Conservation (phyloP, 495 filamentous ascomycete genomes). For the Aspergillus heteromorphus region DNA sequence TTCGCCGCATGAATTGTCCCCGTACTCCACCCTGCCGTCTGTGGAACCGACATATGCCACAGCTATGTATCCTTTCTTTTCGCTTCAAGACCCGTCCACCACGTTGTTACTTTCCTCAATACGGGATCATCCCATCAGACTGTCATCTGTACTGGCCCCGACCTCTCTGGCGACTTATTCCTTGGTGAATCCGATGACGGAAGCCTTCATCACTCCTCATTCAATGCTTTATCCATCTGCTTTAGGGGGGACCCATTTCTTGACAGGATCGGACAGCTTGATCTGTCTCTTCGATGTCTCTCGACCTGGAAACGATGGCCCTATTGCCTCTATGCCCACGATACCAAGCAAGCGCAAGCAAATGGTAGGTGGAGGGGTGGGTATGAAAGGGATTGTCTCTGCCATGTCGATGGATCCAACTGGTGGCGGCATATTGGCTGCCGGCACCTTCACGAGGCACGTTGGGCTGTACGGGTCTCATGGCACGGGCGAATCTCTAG, state of each 20-base stretch:
- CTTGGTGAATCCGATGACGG: constrained; percentile 67
- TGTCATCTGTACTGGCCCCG: constrained; percentile 54
- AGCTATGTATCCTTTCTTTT: constrained; percentile 67
- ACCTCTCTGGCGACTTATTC: constrained; percentile 56
- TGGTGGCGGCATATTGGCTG: constrained; percentile 61
- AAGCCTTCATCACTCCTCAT: constrained; percentile 70
- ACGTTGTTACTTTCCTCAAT: constrained; percentile 63
- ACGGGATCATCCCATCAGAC: constrained; percentile 69
- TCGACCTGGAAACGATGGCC: constrained; percentile 54
- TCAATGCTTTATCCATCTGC: constrained; percentile 63
- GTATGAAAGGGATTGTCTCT: constrained; percentile 80
- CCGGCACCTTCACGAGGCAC: constrained; percentile 73
- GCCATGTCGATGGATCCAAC: constrained; percentile 50
- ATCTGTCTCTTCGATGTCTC: constrained; percentile 76
- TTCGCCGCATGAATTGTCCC: constrained; percentile 44
- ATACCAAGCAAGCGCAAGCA: constrained; percentile 70
- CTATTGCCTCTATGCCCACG: constrained; percentile 59
- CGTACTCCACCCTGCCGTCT: constrained; percentile 56
- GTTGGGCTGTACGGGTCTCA: constrained; percentile 71
- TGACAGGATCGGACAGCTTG: constrained; percentile 68
- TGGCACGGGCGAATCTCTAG: constrained; percentile 59
- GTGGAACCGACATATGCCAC: constrained; percentile 68
- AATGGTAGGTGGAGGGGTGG: constrained; percentile 62
- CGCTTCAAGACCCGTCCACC: constrained; percentile 58
- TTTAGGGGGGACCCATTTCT: constrained; percentile 50